These are phyloP conservation scores for Globisporangium megalacanthum DNA, from an alignment of 352 stramenopile genomes.

Conservation along the genomic window DNA sequence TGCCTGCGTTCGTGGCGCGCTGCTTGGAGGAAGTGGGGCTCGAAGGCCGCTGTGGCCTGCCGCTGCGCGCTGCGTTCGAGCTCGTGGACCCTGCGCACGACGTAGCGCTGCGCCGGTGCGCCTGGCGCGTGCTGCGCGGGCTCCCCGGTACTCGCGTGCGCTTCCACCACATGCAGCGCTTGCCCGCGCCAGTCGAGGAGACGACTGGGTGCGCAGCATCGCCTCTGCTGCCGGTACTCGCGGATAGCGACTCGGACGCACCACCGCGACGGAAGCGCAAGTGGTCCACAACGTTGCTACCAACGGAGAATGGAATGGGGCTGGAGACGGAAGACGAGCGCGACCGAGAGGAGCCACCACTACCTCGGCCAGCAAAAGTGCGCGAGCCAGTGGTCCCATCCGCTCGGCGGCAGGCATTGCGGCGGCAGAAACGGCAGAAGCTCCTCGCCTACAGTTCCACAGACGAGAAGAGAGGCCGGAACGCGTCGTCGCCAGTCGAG, in stretches of 20 bases:
- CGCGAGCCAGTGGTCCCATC: constrained; percentile 41
- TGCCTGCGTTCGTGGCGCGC: constrained; percentile 66
- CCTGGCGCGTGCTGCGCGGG: constrained; percentile 55
- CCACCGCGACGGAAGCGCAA: constrained; percentile 48
- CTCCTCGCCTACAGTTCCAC: background rate
- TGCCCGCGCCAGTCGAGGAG: background rate
- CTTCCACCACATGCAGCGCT: constrained; percentile 61
- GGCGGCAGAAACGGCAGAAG: constrained; percentile 26
- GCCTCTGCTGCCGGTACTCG: background rate
- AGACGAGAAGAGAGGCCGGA: constrained; percentile 12
- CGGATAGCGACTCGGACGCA: constrained; percentile 1
- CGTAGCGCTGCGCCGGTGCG: constrained; percentile 42
- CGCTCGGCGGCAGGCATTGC: constrained; percentile 36
- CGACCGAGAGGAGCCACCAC: constrained; percentile 3
- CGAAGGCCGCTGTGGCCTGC: constrained; percentile 65
- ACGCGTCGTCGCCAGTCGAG: background rate
- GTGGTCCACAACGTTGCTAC: constrained; percentile 59
- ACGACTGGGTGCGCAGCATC: background rate
- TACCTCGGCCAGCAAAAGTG: constrained; percentile 11
- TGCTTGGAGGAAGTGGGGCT: constrained; percentile 80
- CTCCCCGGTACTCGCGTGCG: constrained; percentile 40
- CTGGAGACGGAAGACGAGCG: constrained; percentile 3
- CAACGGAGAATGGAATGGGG: constrained; percentile 4
- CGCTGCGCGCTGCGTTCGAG: constrained; percentile 54
- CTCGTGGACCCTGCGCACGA: constrained; percentile 51